phyloP scores from a whole-genome alignment of 768 basidiomycete species.

The Hirschioporus abietinus region DNA sequence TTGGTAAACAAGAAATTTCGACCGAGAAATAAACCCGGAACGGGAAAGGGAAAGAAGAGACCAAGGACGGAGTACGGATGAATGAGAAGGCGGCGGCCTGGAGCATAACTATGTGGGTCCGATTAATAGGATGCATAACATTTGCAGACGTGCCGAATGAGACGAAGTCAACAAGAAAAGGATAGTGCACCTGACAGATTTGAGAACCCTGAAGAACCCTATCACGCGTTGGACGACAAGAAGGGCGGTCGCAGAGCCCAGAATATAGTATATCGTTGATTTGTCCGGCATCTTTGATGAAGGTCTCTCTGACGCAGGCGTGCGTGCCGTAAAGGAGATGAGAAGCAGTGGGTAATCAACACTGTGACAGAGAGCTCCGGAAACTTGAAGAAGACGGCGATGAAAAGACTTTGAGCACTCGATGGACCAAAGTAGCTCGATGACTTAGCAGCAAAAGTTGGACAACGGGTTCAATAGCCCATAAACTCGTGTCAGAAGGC shows the following conservation, averaged over 20 bases:
- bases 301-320: background rate
- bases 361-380: too few relatives aligned
- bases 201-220: background rate
- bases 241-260: background rate
- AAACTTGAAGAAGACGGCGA: background rate
- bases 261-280: background rate
- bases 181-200: background rate
- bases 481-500: too few relatives aligned
- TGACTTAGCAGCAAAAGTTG: too few relatives aligned
- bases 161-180: background rate
- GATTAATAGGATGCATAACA: background rate
- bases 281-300: background rate
- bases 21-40: background rate
- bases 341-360: background rate
- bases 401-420: background rate
- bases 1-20: background rate
- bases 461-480: too few relatives aligned
- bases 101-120: background rate
- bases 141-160: background rate
- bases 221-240: background rate
- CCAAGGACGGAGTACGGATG: background rate
- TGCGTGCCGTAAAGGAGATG: too few relatives aligned
- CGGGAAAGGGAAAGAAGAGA: background rate
- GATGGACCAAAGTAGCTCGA: too few relatives aligned
- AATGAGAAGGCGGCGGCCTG: background rate